phyloP scores from a whole-genome alignment of 352 stramenopile genomes.

The Albugo laibachii region DNA sequence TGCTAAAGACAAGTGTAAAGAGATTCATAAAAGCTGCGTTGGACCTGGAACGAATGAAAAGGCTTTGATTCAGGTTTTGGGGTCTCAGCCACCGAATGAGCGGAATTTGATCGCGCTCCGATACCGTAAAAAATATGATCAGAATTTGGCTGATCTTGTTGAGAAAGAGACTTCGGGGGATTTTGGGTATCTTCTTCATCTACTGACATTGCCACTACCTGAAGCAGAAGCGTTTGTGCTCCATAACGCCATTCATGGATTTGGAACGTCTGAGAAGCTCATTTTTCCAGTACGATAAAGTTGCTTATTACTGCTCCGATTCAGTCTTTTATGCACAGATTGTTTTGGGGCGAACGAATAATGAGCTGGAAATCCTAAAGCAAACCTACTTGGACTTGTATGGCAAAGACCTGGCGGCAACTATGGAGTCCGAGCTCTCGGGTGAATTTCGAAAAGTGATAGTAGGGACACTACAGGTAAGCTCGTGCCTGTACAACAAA shows the following conservation, averaged over 20 bases:
- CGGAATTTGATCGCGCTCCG: constrained; percentile 23
- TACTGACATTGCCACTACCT: constrained; percentile 27
- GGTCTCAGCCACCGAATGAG: constrained; percentile 19
- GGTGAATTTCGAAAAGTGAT: constrained; percentile 62
- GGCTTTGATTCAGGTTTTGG: constrained; percentile 28
- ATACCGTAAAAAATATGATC: constrained; percentile 35
- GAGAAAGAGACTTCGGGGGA: constrained; percentile 43
- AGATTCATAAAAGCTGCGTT: constrained; percentile 40
- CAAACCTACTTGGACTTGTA: constrained; percentile 53
- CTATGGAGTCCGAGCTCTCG: constrained; percentile 32
- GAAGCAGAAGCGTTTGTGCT: constrained; percentile 40
- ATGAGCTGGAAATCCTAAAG: constrained; percentile 58
- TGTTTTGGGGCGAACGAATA: constrained; percentile 20
- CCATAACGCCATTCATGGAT: constrained; percentile 33
- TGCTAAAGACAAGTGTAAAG: constrained; percentile 24
- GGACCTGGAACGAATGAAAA: constrained; percentile 50
- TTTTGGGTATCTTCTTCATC: constrained; percentile 34
- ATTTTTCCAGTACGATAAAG: constrained; percentile 20
- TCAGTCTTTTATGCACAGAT: neutral
- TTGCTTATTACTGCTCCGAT: neutral
- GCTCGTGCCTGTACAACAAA: constrained; percentile 27
- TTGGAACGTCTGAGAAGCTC: constrained; percentile 31
- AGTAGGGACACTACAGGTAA: constrained; percentile 36
- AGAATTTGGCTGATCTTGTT: constrained; percentile 25
- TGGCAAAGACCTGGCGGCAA: constrained; percentile 31